Conservation (phyloP, 495 filamentous ascomycete species). For the Penicillium verhagenii region DNA sequence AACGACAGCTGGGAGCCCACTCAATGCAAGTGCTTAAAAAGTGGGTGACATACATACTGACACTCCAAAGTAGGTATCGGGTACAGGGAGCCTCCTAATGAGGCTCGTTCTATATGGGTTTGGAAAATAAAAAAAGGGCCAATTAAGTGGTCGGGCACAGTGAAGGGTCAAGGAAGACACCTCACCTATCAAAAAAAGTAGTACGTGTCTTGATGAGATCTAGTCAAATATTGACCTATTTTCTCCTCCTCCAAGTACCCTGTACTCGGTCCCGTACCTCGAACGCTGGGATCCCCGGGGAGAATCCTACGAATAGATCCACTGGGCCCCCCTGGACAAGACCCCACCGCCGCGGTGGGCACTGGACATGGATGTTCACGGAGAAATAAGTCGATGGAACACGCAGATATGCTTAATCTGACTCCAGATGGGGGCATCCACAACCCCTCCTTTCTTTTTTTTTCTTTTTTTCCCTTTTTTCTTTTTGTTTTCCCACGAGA, state of each 20-base stretch:
- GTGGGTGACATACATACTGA: not conserved
- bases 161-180: not conserved
- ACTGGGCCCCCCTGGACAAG: constrained; percentile 13
- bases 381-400: constrained; percentile 26
- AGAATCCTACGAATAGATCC: constrained; percentile 28
- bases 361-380: constrained; percentile 34
- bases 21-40: constrained; percentile 1
- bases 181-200: not conserved
- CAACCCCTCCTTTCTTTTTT: constrained; percentile 4
- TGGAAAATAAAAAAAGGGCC: not conserved
- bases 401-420: constrained; percentile 37
- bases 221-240: not conserved
- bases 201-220: not conserved
- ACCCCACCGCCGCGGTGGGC: constrained; percentile 28
- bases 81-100: not conserved
- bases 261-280: constrained; percentile 12
- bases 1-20: not conserved
- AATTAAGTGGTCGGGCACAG: not conserved
- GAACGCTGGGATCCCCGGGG: constrained; percentile 23
- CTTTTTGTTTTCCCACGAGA: constrained; percentile 3
- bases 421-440: constrained; percentile 27
- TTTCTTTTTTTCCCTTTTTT: not conserved
- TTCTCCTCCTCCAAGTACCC: constrained; percentile 6
- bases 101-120: not conserved
- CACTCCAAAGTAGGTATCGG: too few species aligned